Evolutionary conservation across 805 yeast species (phyloP), one percentile per base, ranked within the genome.

Genomic region (Blastobotrys muscicola): DNA sequence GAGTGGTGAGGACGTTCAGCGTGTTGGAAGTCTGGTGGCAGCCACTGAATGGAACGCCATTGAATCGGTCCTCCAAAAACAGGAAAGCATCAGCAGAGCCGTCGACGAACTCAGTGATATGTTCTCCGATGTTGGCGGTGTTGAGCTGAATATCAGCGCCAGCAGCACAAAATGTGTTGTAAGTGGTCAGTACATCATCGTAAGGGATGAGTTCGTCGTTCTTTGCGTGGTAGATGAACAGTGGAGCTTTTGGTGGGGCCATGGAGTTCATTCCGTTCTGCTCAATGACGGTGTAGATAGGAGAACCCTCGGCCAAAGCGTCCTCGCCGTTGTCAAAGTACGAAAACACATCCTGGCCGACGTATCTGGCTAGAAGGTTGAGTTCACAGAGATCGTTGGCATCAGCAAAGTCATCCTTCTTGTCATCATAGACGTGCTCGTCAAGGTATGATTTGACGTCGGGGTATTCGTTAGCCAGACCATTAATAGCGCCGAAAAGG

Each of bases 401-500:
- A 20, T 36, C 30, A 29, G n/a, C 13, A n/a, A 39, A 30, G 11
- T 20, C 36, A 3, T 36, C 26, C 26, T 31, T 23, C 8, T 41
- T 36, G 43, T 39, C 37, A 47, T 29, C 33, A 11, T 3, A 36
- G 8, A 29, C 23, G 8, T 42, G 33, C 12, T 41, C 44, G n/a
- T 48, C 29, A 3, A 52, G 23, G 9, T 43, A 37, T 29, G 44
- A 47, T 23, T 38, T 33, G 31, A 54, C 35, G 3, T 39, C 50
- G 2, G 54, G 52, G 38, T 52, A 55, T 38, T 52, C 55, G 15
- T 41, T 39, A 11, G 50, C 47, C 16, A 55, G 36, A 32, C 59
- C 59, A n/a, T 47, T 14, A 29, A 54, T n/a, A 8, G 56, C 58
- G 10, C 52, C 50, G 8, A 54, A 51, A n/a, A 50, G 38, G 35